Conservation (phyloP, 257 asterid species). For the Lithospermum erythrorhizon region DNA sequence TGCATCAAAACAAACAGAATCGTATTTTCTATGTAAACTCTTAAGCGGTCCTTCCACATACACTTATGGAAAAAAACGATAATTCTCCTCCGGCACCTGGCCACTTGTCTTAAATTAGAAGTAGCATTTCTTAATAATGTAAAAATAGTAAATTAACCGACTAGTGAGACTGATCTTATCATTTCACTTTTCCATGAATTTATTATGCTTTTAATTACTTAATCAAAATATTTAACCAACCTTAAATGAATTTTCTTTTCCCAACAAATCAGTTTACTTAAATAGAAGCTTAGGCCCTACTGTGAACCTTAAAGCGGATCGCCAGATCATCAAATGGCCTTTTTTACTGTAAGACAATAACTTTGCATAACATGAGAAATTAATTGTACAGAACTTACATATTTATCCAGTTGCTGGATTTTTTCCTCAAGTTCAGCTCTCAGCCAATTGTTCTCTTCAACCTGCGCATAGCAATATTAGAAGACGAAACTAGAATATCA, state of each 20-base stretch:
- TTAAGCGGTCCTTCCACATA: not conserved
- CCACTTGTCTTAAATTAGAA: not conserved
- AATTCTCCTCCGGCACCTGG: no score
- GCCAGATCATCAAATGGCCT: not conserved
- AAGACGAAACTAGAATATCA: not conserved
- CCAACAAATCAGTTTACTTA: not conserved
- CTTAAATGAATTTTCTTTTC: not conserved
- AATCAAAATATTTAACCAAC: no score
- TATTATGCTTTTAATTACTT: not conserved
- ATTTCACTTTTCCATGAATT: not conserved
- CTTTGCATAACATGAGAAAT: slow-evolving; percentile 5
- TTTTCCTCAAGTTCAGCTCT: slow-evolving; percentile 72
- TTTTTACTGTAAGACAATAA: not conserved
- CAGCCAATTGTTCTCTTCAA: slow-evolving; percentile 80
- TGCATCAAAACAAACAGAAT: not conserved
- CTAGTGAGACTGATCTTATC: not conserved
- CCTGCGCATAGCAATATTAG: slow-evolving; percentile 34
- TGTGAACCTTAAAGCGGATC: not conserved
- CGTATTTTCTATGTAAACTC: not conserved
- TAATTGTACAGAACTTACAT: slow-evolving; percentile 42
- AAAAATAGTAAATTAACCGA: not conserved
- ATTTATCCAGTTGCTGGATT: slow-evolving; percentile 58
- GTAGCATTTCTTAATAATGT: not conserved
- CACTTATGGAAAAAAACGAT: not conserved
- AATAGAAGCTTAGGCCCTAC: not conserved